phyloP scores from a whole-genome alignment of 176 grass and related monocot genomes.

The Calamus simplicifolius region DNA sequence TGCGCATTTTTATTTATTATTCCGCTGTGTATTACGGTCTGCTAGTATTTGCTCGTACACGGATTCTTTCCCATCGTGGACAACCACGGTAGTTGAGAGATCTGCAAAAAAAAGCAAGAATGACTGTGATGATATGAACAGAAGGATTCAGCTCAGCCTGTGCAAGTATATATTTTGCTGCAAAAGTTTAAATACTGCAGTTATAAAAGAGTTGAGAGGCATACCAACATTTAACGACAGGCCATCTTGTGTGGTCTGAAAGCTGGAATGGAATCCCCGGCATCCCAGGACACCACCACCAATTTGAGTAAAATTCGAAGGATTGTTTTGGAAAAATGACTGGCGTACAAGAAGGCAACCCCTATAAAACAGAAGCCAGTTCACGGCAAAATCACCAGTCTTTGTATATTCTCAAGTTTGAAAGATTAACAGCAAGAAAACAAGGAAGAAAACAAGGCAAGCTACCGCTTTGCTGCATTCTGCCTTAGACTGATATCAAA shows the following conservation, averaged over 20 bases:
- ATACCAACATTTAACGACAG: slow-evolving; percentile 80
- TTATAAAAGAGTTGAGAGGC: neutral
- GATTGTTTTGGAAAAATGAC: slow-evolving; percentile 75
- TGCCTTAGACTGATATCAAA: slow-evolving; percentile 84
- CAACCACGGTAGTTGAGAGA: slow-evolving; percentile 91
- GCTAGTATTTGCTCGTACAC: too few species aligned
- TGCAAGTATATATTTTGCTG: too few species aligned
- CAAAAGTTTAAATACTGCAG: too few species aligned
- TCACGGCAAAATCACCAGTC: too few species aligned
- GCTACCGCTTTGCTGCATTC: slow-evolving; percentile 65
- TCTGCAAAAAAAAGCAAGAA: slow-evolving; percentile 28
- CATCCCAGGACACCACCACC: slow-evolving; percentile 81
- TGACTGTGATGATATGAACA: too few species aligned
- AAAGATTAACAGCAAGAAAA: neutral
- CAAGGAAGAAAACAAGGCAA: neutral
- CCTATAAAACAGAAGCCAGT: slow-evolving; percentile 25
- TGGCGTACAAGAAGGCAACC: slow-evolving; percentile 78
- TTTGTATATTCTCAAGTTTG: too few species aligned
- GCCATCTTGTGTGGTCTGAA: slow-evolving; percentile 70
- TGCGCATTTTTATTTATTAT: too few species aligned
- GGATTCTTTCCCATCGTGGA: too few species aligned
- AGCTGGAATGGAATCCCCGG: slow-evolving; percentile 84
- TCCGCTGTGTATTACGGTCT: too few species aligned
- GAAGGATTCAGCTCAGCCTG: too few species aligned
- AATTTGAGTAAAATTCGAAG: slow-evolving; percentile 57